phyloP scores from a whole-genome alignment of 108 stramenopile species.

The Poteriospumella lacustris region DNA sequence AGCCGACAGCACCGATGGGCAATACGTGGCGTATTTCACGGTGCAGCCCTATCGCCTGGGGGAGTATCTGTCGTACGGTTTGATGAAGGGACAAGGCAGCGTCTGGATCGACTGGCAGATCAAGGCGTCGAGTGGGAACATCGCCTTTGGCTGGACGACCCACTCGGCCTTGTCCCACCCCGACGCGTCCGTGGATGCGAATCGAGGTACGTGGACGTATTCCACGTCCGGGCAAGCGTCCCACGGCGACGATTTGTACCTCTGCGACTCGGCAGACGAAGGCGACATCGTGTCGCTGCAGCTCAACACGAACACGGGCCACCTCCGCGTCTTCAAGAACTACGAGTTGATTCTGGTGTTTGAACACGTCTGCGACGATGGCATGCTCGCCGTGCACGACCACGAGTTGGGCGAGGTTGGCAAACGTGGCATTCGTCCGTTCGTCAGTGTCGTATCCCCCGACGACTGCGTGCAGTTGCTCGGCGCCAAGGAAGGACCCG shows the following conservation, averaged over 20 bases:
- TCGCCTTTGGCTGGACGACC: neutral
- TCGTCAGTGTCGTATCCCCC: neutral
- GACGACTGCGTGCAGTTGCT: neutral
- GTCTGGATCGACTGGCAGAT: neutral
- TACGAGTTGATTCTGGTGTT: neutral
- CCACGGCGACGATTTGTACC: neutral
- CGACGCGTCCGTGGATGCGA: constrained; percentile 7
- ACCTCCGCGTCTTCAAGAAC: neutral
- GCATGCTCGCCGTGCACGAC: neutral
- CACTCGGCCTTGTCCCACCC: neutral
- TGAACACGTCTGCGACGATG: neutral
- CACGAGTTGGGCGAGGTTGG: too few relatives aligned
- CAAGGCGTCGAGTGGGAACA: neutral
- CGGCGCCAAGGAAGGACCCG: neutral
- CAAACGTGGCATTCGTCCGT: neutral
- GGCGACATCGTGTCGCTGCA: neutral
- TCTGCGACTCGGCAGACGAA: neutral
- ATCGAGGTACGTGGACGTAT: constrained; percentile 5
- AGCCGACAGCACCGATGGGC: neutral
- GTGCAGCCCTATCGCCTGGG: neutral
- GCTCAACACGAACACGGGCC: neutral
- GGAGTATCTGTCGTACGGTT: neutral
- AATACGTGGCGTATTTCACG: neutral
- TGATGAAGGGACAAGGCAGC: neutral
- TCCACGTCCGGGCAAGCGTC: neutral